phyloP scores from a whole-genome alignment of 2,329 filamentous ascomycete species.

The Botrytis elliptica region DNA sequence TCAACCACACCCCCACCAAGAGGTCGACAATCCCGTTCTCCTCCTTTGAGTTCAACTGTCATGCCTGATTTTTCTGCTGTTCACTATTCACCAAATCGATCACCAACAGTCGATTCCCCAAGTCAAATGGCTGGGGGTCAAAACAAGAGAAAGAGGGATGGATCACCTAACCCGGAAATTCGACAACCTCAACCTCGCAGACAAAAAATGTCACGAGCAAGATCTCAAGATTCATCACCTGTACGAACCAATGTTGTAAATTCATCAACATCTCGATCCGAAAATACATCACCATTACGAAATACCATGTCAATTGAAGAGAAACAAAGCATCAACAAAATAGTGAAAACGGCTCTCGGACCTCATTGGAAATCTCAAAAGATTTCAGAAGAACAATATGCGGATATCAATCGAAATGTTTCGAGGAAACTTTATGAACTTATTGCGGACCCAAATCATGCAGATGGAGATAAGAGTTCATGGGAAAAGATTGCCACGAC shows the following conservation, averaged over 20 bases:
- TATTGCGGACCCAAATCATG: conserved; percentile 42
- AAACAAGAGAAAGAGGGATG: conserved; percentile 28
- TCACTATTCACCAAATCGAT: conserved; percentile 67
- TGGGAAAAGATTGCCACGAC: conserved; percentile 76
- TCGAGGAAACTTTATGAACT: conserved; percentile 84
- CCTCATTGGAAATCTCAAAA: conserved; percentile 74
- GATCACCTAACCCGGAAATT: conserved; percentile 34
- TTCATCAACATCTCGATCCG: conserved; percentile 32
- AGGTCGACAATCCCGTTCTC: conserved; percentile 60
- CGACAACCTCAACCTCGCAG: conserved; percentile 37
- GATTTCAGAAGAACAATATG: conserved; percentile 86
- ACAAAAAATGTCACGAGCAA: conserved; percentile 36
- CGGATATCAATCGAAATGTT: conserved; percentile 84
- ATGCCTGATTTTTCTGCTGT: conserved; percentile 73
- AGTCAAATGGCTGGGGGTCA: conserved; percentile 27
- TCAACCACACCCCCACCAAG: conserved; percentile 69
- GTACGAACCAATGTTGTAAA: conserved; percentile 46
- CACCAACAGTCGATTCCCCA: conserved; percentile 38
- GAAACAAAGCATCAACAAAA: conserved; percentile 84
- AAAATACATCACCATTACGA: conserved; percentile 67
- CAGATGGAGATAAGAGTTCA: conserved; percentile 64
- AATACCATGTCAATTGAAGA: conserved; percentile 70
- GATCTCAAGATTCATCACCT: conserved; percentile 60
- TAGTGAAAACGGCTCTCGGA: conserved; percentile 80
- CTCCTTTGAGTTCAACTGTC: conserved; percentile 68